Evolutionary conservation across 2,329 filamentous ascomycete genomes (phyloP), one percentile per base, ranked within the genome.

Genomic region (Exophiala calicioides): DNA sequence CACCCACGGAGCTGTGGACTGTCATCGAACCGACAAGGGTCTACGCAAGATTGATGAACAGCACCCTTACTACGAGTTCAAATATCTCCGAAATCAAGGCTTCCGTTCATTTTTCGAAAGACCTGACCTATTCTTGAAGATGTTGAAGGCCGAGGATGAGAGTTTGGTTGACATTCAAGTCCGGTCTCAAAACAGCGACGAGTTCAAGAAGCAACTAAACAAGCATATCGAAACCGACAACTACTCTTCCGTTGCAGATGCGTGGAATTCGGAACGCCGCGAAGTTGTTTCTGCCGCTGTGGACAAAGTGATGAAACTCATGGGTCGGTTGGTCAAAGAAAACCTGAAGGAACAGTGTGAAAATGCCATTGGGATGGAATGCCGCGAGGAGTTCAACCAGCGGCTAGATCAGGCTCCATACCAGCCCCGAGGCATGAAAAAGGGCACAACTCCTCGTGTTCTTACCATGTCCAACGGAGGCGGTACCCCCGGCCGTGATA

Each of bases 91-190:
- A 55, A 90, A 93, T 60, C 90, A 96, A 67, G 87, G 88, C 5
- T 86, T 96, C 52, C 74, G 76, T 31, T 86, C 93, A 57, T 80
- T 97, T 49, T 86, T 89, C 2, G 81, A 83, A 41, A 84, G 87
- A 42, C 93, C 93, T 1, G 90, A 96, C 56, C 75, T 95, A 19
- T 98, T 93, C 65, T 73, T 98, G 45, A 91, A 94, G 70, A 98
- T 98, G 93, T 82, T 97, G 67, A 94, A 90, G 65, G 93, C 93
- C 1, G 93, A 98, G 66, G 86, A 93, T 60, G 93, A 98, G 65
- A 90, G 91, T 2, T 74, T 98, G 1, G 79, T 98, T 10, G 88
- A 95, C 49, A 88, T 98, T 44, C 84, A 81, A 58, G 80, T 97
- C 13, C 80, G 79, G 10, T 79, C 97, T 65, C 82, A 88, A 59